phyloP scores from a whole-genome alignment of 352 stramenopile species.

The Phytophthora agathidicida region DNA sequence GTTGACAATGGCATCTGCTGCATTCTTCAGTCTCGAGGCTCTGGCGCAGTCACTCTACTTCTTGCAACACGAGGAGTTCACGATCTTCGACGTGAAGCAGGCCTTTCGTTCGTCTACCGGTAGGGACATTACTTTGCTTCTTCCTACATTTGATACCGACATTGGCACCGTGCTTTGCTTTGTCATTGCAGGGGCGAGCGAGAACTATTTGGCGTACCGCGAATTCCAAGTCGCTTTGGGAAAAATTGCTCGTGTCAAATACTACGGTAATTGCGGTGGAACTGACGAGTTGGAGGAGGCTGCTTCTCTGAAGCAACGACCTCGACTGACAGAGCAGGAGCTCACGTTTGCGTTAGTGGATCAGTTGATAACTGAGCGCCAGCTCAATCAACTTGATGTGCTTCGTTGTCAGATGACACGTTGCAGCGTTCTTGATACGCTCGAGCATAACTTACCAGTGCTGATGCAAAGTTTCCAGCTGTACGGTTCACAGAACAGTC shows the following conservation, averaged over 20 bases:
- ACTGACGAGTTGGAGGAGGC: not conserved
- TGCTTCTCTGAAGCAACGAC: constrained; percentile 9
- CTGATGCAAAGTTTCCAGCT: constrained; percentile 67
- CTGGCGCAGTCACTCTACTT: constrained; percentile 64
- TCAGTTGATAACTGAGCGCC: constrained; percentile 22
- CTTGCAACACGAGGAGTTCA: constrained; percentile 65
- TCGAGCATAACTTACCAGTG: constrained; percentile 50
- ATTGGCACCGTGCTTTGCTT: not conserved
- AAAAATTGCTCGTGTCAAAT: constrained; percentile 46
- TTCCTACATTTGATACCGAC: not conserved
- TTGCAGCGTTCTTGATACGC: constrained; percentile 49
- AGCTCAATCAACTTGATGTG: constrained; percentile 36
- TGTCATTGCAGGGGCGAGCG: constrained; percentile 35
- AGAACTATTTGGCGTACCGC: constrained; percentile 55
- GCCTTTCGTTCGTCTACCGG: constrained; percentile 65
- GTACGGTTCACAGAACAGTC: constrained; percentile 44
- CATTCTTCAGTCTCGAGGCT: constrained; percentile 47
- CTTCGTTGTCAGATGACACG: constrained; percentile 57
- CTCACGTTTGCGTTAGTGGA: constrained; percentile 38
- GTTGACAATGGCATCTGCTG: constrained; percentile 1
- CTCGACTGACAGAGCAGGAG: constrained; percentile 27
- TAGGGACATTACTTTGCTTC: not conserved
- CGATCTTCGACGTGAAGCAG: constrained; percentile 67
- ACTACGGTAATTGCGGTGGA: constrained; percentile 14
- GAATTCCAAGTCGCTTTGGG: constrained; percentile 64